A percentile compares a stretch with the other conserved stretches of the same genome.
Evolutionary conservation across 495 filamentous ascomycete species (phyloP).

Genomic region (Emericellopsis terricola): DNA sequence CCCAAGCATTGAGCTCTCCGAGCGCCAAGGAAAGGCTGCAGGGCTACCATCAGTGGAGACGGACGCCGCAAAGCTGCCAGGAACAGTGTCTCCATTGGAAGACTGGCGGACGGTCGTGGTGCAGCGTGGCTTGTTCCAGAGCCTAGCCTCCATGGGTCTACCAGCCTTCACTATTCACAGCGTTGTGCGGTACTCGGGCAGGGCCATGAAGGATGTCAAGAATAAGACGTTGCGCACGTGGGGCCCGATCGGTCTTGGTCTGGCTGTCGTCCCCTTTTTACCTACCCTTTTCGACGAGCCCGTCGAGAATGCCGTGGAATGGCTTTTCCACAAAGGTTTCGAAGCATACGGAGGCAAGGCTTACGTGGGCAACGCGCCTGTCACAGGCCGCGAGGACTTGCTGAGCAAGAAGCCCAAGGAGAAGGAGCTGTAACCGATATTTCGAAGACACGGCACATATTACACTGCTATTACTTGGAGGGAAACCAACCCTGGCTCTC

Average conservation of each 20-base stretch:
- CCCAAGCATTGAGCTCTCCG: constrained; percentile 25
- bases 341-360: constrained; percentile 45
- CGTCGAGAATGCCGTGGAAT: constrained; percentile 79
- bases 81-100: constrained; percentile 57
- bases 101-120: constrained; percentile 86
- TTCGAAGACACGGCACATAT: no score
- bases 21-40: constrained; percentile 17
- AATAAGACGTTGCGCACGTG: constrained; percentile 58
- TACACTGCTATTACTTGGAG: no score
- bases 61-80: constrained; percentile 17
- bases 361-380: constrained; percentile 29
- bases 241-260: constrained; percentile 79
- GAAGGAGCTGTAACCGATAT: constrained; percentile 20
- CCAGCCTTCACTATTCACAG: constrained; percentile 93
- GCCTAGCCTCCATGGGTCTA: constrained; percentile 77
- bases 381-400: constrained; percentile 37
- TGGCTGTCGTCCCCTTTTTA: constrained; percentile 74
- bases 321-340: constrained; percentile 68
- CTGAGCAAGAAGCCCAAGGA: constrained; percentile 32
- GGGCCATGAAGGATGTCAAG: constrained; percentile 63
- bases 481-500: no score
- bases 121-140: constrained; percentile 79
- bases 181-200: constrained; percentile 71
- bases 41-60: constrained; percentile 4
- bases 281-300: constrained; percentile 86